phyloP scores from a whole-genome alignment of 2,329 filamentous ascomycete genomes.

The Colletotrichum musicola region DNA sequence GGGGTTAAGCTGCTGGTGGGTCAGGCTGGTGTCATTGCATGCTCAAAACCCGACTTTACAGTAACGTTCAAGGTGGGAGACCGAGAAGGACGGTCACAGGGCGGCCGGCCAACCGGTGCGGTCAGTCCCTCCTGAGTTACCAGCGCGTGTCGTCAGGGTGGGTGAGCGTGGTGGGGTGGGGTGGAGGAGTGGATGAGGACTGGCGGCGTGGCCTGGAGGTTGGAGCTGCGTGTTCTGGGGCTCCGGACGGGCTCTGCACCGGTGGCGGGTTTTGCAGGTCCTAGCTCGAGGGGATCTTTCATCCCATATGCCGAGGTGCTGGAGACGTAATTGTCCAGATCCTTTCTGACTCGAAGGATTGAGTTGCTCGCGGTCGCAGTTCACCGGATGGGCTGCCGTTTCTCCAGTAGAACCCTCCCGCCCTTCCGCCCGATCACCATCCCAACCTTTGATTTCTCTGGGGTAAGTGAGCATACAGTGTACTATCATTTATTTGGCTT shows the following conservation, averaged over 20 bases:
- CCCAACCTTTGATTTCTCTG: background rate
- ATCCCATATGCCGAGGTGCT: constrained; percentile 21
- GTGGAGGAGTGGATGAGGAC: background rate
- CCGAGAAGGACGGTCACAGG: background rate
- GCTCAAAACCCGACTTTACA: constrained; percentile 1
- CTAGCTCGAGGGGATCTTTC: background rate
- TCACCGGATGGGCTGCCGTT: background rate
- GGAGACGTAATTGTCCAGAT: background rate
- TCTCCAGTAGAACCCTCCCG: constrained; percentile 9
- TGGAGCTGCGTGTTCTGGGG: constrained; percentile 5
- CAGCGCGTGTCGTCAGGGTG: constrained; percentile 25
- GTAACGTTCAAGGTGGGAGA: constrained; percentile 27
- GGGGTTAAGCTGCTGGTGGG: constrained; percentile 23
- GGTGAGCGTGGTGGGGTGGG: constrained; percentile 17
- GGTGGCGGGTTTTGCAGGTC: background rate
- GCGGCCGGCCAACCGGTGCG: background rate
- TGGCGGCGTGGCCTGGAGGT: background rate
- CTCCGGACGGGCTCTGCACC: constrained; percentile 4
- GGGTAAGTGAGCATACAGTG: background rate
- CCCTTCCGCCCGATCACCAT: background rate
- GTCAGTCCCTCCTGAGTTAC: background rate
- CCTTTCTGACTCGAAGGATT: constrained; percentile 26
- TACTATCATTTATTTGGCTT: too few relatives aligned
- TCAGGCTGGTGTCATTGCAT: background rate
- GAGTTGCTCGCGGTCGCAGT: background rate